Conservation (phyloP, 306 rosid genomes). For the Pterocarpus santalinus region DNA sequence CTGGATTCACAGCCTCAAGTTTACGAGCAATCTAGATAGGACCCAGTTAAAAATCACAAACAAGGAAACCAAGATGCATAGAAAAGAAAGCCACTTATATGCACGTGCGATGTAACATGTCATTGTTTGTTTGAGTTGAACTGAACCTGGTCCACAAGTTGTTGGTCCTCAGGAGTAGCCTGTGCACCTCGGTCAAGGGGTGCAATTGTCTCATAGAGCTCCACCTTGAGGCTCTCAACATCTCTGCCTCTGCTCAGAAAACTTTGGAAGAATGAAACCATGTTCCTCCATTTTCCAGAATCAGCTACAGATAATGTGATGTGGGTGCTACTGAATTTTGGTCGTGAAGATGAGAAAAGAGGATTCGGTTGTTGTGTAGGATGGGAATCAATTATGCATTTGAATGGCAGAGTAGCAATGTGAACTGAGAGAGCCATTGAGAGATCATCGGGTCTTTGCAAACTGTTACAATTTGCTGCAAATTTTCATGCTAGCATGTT, state of each 20-base stretch:
- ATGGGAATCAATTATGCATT: constrained; percentile 17
- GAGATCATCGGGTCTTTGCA: neutral
- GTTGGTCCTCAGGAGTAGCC: constrained; percentile 52
- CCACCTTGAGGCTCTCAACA: constrained; percentile 54
- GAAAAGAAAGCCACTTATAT: neutral
- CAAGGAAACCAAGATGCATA: constrained; percentile 1
- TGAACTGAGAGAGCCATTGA: constrained; percentile 40
- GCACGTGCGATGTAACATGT: neutral
- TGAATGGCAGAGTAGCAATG: constrained; percentile 33
- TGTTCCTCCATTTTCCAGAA: constrained; percentile 52
- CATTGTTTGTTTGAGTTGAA: neutral
- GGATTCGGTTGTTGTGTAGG: constrained; percentile 32
- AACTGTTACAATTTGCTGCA: no score
- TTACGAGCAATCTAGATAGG: constrained; percentile 71
- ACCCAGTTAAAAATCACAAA: constrained; percentile 23
- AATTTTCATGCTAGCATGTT: no score
- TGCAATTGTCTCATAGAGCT: constrained; percentile 47
- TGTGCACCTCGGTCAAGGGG: constrained; percentile 56
- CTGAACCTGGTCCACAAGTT: constrained; percentile 56
- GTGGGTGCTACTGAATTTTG: constrained; percentile 34
- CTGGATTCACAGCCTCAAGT: constrained; percentile 71
- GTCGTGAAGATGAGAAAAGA: constrained; percentile 32
- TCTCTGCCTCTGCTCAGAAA: constrained; percentile 46
- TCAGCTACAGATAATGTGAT: constrained; percentile 1
- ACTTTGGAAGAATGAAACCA: constrained; percentile 52